These are phyloP conservation scores for Termitomyces sp. DNA, from an alignment of 768 basidiomycete species.

Conservation along the genomic window DNA sequence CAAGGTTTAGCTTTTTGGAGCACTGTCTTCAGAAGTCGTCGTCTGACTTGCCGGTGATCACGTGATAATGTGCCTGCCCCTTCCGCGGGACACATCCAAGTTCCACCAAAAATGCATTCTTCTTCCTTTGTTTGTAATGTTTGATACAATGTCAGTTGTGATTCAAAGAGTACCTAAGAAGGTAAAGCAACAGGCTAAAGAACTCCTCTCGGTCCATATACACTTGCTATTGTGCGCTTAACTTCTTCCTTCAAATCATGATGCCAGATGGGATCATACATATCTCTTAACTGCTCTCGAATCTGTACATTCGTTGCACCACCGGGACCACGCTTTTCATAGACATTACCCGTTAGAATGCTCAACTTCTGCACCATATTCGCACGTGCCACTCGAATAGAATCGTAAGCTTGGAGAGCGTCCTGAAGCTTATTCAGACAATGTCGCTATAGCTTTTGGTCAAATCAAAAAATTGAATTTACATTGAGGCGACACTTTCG, in stretches of 20 bases:
- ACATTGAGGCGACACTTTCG: constrained; percentile 37
- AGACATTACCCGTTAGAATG: constrained; percentile 35
- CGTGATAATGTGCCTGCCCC: no score
- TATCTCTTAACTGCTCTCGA: constrained; percentile 26
- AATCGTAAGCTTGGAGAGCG: constrained; percentile 40
- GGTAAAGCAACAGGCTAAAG: neutral
- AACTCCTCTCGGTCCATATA: constrained; percentile 6
- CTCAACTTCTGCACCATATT: constrained; percentile 43
- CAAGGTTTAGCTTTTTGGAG: no score
- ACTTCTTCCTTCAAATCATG: constrained; percentile 41
- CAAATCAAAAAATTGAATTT: constrained; percentile 1
- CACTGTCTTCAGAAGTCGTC: no score
- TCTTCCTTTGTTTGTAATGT: no score
- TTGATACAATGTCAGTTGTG: no score
- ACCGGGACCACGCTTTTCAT: constrained; percentile 31
- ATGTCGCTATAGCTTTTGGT: no score
- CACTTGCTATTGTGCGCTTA: constrained; percentile 19
- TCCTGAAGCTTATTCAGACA: constrained; percentile 21
- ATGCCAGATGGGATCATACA: constrained; percentile 45
- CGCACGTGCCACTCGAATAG: constrained; percentile 38
- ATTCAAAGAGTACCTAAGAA: no score
- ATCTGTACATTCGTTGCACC: constrained; percentile 25
- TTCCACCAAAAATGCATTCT: no score
- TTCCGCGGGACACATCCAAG: no score
- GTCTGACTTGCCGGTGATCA: no score